Evolutionary conservation across 2,329 filamentous ascomycete species (phyloP).

Genomic region (Tolypocladium sp.): DNA sequence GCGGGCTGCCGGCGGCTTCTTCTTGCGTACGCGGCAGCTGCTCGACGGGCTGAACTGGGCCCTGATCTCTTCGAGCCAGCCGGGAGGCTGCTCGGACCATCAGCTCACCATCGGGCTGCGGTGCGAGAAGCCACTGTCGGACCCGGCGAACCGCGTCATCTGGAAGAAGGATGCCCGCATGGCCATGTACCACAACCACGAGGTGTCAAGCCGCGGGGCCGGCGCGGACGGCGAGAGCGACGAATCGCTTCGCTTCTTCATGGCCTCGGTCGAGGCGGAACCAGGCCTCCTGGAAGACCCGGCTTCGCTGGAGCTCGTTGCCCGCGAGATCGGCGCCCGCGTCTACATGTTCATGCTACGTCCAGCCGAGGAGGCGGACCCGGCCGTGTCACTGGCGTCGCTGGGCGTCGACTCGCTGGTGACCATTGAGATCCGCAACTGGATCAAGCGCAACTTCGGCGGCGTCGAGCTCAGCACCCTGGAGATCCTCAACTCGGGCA

Average conservation of each 20-base stretch:
- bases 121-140: constrained; percentile 1
- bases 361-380: constrained; percentile 3
- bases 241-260: constrained; percentile 4
- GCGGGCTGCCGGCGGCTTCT: not conserved
- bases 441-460: constrained; percentile 6
- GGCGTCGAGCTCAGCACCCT: constrained; percentile 1
- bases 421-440: constrained; percentile 9
- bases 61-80: not conserved
- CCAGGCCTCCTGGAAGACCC: constrained; percentile 1
- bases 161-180: constrained; percentile 7
- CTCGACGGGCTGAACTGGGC: constrained; percentile 2
- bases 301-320: not conserved
- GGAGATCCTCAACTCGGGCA: constrained; percentile 6
- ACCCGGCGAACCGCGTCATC: constrained; percentile 2
- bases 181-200: not conserved
- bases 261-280: constrained; percentile 1
- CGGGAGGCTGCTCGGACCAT: not conserved
- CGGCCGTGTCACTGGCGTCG: not conserved
- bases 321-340: constrained; percentile 3
- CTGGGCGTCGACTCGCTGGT: constrained; percentile 9
- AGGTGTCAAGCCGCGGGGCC: not conserved
- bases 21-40: constrained; percentile 3
- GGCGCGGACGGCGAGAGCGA: not conserved
- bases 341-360: constrained; percentile 5
- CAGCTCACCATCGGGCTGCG: constrained; percentile 4